These are phyloP conservation scores for Lecanicillium sp. DNA, from an alignment of 2,329 filamentous ascomycete genomes.

Conservation along the genomic window DNA sequence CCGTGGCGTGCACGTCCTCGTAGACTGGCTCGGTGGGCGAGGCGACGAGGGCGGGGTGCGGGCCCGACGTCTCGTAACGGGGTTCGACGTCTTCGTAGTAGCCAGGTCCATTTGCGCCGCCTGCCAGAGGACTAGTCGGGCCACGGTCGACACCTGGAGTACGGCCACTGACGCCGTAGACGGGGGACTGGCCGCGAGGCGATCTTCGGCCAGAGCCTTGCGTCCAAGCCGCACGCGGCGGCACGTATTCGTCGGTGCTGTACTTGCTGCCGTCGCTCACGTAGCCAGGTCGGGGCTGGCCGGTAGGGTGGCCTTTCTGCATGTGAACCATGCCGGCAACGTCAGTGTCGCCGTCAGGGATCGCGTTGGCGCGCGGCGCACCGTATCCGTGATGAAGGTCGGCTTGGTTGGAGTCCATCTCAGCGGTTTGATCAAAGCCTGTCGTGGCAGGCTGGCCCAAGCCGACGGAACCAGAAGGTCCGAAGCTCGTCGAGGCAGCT, in stretches of 20 bases:
- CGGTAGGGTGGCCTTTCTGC: conserved; percentile 47
- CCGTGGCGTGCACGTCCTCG: conserved; percentile 54
- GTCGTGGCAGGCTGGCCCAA: too few species aligned
- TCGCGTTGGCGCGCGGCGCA: conserved; percentile 23
- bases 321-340: conserved; percentile 68
- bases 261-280: conserved; percentile 68
- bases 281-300: conserved; percentile 41
- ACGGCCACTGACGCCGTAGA: conserved; percentile 26
- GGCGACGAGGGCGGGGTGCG: conserved; percentile 17
- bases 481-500: conserved; percentile 35
- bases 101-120: conserved; percentile 29
- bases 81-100: conserved; percentile 96
- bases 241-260: conserved; percentile 66
- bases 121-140: conserved; percentile 29
- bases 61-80: conserved; percentile 53
- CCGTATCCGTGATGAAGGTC: conserved; percentile 36
- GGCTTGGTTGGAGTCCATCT: conserved; percentile 67
- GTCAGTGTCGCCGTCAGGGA: conserved; percentile 62
- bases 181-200: conserved; percentile 41
- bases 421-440: conserved; percentile 59
- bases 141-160: conserved; percentile 30
- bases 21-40: conserved; percentile 40
- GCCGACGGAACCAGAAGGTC: too few species aligned
- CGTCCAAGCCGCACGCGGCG: conserved; percentile 52
- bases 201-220: conserved; percentile 38